Base-by-base conservation (phyloP, 2,329 filamentous ascomycete genomes). In the Conoideocrella luteorostrata region DNA sequence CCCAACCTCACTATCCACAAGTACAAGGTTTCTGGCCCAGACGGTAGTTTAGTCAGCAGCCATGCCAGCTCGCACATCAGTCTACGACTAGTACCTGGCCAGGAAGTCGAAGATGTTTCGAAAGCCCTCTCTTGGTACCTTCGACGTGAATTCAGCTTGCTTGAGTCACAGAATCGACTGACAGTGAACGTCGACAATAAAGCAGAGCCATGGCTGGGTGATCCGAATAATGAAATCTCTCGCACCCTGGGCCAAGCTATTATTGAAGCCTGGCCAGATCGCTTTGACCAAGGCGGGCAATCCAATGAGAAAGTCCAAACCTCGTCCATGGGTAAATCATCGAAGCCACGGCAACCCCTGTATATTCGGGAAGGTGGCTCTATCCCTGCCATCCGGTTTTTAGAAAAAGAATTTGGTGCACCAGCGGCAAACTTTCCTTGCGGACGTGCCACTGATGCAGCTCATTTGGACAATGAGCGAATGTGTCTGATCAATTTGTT, bases 281-380 rank as follows among this genome's bases (percentile, higher is more conserved):
- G 64, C 33, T 74, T 66, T 50, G 67, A 58, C 21, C 29, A n/a
- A 22, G 21, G 41, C 43, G 20, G 22, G 11, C n/a, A 13, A 4
- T 18, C 39, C 21, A 12, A 41, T 7, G 24, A 13, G 10, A 12
- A 62, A 24, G 34, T 43, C 15, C 43, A 44, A 24, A 28, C n/a
- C 24, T 35, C 26, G 28, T 43, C 44, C 12, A 26, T 36, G 28
- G 39, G 35, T 26, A 46, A 30, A 37, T 33, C 45, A 4, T 34
- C 32, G 26, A 65, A 62, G 29, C 63, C 68, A 4, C 72, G 69
- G 49, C 85, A 82, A 54, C 91, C 90, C 0, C 72, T 98, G 4
- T 97, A 95, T 61, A 98, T 98, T 53, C 80, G 93, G 9, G 93
- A 98, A 65, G 93, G 93, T 11, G 93, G 93, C 5, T 94, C 86